Evolutionary conservation across 495 filamentous ascomycete genomes (phyloP).

Genomic region (Xylaria palmicola): DNA sequence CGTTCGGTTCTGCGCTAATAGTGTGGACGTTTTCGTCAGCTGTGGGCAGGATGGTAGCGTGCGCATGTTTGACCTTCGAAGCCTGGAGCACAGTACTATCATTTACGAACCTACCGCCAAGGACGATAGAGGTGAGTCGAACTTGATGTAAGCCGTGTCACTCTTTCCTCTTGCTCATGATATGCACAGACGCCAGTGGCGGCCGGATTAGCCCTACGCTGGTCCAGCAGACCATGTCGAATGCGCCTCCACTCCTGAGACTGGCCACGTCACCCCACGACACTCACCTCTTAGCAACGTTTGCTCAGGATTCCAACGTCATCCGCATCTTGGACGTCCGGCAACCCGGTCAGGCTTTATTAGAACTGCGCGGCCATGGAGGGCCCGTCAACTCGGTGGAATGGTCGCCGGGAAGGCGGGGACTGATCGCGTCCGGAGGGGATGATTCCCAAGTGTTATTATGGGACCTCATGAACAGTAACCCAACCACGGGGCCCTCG

Average conservation of each 20-base stretch:
- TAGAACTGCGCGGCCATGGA: constrained; percentile 91
- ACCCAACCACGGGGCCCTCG: constrained; percentile 48
- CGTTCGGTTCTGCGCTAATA: constrained; percentile 94
- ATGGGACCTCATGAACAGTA: constrained; percentile 85
- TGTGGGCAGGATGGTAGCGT: constrained; percentile 98
- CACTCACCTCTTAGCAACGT: constrained; percentile 91
- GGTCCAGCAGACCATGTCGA: constrained; percentile 71
- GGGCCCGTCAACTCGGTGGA: constrained; percentile 88
- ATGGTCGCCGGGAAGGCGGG: constrained; percentile 86
- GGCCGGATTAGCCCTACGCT: constrained; percentile 61
- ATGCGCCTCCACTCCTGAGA: constrained; percentile 80
- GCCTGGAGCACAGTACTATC: constrained; percentile 96
- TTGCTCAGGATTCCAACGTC: constrained; percentile 87
- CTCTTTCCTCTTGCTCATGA: not conserved
- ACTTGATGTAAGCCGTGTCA: not conserved
- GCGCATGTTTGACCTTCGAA: constrained; percentile 96
- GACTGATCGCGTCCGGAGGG: constrained; percentile 85
- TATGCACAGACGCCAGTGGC: constrained; percentile 38
- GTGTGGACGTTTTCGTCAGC: constrained; percentile 94
- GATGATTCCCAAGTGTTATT: constrained; percentile 89
- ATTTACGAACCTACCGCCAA: constrained; percentile 97
- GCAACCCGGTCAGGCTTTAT: constrained; percentile 90
- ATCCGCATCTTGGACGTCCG: constrained; percentile 96
- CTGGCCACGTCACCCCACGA: constrained; percentile 95
- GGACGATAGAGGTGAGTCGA: constrained; percentile 69